Evolutionary conservation across 257 asterid genomes (phyloP), one percentile per base, ranked within the genome.

Genomic region (Solanum chilense): DNA sequence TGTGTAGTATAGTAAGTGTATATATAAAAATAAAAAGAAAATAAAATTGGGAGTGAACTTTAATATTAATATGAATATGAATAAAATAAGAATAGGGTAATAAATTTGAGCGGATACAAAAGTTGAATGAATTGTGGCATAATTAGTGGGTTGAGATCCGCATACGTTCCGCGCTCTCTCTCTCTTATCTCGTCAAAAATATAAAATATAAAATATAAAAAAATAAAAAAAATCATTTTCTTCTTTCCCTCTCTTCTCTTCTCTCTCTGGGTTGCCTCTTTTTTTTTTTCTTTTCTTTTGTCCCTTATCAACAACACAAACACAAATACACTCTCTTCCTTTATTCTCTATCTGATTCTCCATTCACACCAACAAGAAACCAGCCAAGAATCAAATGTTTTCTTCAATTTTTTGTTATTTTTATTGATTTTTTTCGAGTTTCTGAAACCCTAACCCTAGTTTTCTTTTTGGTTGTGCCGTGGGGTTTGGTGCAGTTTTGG

Each of bases 111-210:
- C 92, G 93, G 93, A 91, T 91, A 89, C 84, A 88, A 91, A 82
- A 80, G 62, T 27, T 15, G 82, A 88, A 71, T 88, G 39, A 88
- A 91, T 21, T 89, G 52, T 82, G 88, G 87, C 88, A 49, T 2
- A 83, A 86, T 74, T 52, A n/a, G 29, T 82, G 70, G 68, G 92
- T 70, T 86, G 92, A 91, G 89, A 86, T 89, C 90, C 93, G 92
- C 83, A 44, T 83, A 73, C 81, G 73, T 39, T 33, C 89, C 88
- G 81, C 70, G 70, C 25, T 2, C 87, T 27, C 89, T 62, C 82
- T 87, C 85, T 70, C 75, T 83, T 37, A 52, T 35, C 71, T 49
- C 86, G 84, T 49, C 81, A 69, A 20, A 68, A 42, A 62, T n/a
- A 81, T 11, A 66, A 39, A 33, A 69, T 13, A 52, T 52, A 52